Evolutionary conservation across 495 filamentous ascomycete species (phyloP).

Genomic region (Geopyxis carbonaria): DNA sequence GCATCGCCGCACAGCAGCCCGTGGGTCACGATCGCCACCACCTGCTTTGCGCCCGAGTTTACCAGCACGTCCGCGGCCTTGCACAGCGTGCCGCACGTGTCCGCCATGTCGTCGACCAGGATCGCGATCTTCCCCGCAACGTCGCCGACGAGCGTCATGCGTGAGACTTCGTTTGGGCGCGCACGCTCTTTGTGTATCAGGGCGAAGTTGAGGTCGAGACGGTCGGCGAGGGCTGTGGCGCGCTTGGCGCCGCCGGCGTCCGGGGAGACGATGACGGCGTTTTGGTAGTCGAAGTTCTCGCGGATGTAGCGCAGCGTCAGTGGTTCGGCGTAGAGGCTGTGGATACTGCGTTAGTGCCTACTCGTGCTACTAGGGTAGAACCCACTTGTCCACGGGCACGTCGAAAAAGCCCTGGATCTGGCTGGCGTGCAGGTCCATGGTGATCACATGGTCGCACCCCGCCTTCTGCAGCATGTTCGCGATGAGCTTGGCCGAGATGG

Average conservation of each 20-base stretch:
- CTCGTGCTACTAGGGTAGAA: not conserved
- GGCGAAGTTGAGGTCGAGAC: constrained; percentile 83
- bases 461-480: constrained; percentile 27
- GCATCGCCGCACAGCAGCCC: constrained; percentile 85
- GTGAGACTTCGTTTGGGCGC: constrained; percentile 84
- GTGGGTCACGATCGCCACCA: constrained; percentile 90
- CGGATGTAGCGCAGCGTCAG: constrained; percentile 82
- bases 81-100: constrained; percentile 89
- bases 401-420: constrained; percentile 36
- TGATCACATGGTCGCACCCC: constrained; percentile 42
- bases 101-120: constrained; percentile 61
- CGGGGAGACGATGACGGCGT: constrained; percentile 88
- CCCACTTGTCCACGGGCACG: constrained; percentile 35
- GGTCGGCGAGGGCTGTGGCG: constrained; percentile 87
- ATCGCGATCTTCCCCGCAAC: constrained; percentile 42
- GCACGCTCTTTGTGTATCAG: constrained; percentile 97
- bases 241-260: constrained; percentile 94
- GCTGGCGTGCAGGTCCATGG: constrained; percentile 43
- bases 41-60: constrained; percentile 70
- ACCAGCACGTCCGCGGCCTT: constrained; percentile 87
- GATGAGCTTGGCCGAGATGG: constrained; percentile 26
- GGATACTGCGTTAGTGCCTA: not conserved
- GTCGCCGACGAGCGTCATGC: constrained; percentile 86
- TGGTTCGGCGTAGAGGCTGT: constrained; percentile 87
- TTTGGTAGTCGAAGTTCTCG: constrained; percentile 65